These are phyloP conservation scores for Chaetomium sp. DNA, from an alignment of 2,329 filamentous ascomycete species.

Conservation along the genomic window DNA sequence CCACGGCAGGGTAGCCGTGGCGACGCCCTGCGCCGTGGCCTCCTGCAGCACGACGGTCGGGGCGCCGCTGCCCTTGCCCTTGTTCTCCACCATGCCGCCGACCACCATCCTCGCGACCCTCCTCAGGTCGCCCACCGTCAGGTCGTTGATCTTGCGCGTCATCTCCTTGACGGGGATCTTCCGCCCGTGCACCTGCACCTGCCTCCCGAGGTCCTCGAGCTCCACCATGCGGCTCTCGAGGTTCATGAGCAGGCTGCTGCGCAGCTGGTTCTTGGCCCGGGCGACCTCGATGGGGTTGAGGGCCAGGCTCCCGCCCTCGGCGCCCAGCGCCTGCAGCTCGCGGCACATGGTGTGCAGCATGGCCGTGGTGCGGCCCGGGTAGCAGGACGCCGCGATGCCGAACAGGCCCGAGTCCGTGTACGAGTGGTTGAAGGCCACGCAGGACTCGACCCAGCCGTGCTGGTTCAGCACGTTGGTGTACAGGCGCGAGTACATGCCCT, in stretches of 20 bases:
- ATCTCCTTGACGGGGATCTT: slow-evolving; percentile 93
- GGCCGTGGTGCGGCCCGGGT: slow-evolving; percentile 71
- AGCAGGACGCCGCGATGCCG: slow-evolving; percentile 85
- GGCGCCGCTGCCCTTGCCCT: slow-evolving; percentile 76
- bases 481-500: slow-evolving; percentile 97
- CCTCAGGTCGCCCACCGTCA: slow-evolving; percentile 79
- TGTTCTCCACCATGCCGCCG: slow-evolving; percentile 73
- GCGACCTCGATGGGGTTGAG: slow-evolving; percentile 78
- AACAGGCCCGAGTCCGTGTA: slow-evolving; percentile 97
- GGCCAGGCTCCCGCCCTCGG: slow-evolving; percentile 72
- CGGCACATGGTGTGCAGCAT: slow-evolving; percentile 97
- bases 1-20: slow-evolving; percentile 73
- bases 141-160: slow-evolving; percentile 80
- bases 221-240: slow-evolving; percentile 97
- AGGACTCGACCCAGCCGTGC: slow-evolving; percentile 95
- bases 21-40: slow-evolving; percentile 75
- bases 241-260: slow-evolving; percentile 92
- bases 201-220: slow-evolving; percentile 89
- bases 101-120: slow-evolving; percentile 80
- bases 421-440: slow-evolving; percentile 93
- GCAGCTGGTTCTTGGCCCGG: slow-evolving; percentile 95
- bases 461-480: slow-evolving; percentile 99
- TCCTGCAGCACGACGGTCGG: slow-evolving; percentile 96
- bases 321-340: slow-evolving; percentile 76
- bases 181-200: slow-evolving; percentile 93